Base-by-base conservation (phyloP, 495 filamentous ascomycete genomes). In the Trichoderma parareesei region DNA sequence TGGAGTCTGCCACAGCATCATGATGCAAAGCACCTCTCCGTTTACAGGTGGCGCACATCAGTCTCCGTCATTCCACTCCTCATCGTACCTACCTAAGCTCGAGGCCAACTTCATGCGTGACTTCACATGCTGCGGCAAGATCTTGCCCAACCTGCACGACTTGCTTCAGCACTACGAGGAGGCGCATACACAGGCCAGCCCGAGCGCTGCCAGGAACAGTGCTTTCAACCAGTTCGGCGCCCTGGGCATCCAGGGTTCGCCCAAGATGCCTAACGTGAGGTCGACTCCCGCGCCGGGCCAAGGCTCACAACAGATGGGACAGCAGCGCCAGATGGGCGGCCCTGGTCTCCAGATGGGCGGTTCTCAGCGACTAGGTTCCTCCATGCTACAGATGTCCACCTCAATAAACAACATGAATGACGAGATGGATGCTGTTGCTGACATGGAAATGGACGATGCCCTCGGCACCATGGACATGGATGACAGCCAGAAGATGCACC, bases 101-200 rank as follows among this genome's bases (percentile, higher is more conserved):
- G 94, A 98, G 78, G 95, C 95, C 62, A 91, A 90, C 73, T 98
- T 97, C 73, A 92, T 97, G 91, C 87, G 86, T 70, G 91, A 98
- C 77, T 98, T 97, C 77, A 87, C 85, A 55, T 98, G 94, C 79
- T 98, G 94, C 77, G 91, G 90, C 69, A 78, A 88, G 68, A 93
- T 85, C 27, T 82, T 97, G 71, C 87, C 92, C 53, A 92, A 92
- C 10, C 84, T 98, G 67, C 94, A 98, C 74, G 94, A 98, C 72
- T 84, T 98, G 33, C 79, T 98, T 60, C 92, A 96, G 69, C 94
- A 98, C 74, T 98, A 97, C 74, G 94, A 98, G 76, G 92, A 97
- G 75, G 81, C 87, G 60, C 94, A 98, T 76, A 53, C 70, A 53
- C 67, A 73, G 67, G 71, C 73, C 49, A 72, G 73, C 33, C 66